These are phyloP conservation scores for Cylindrotheca fusiformis DNA, from an alignment of 108 stramenopile species.

Conservation along the genomic window DNA sequence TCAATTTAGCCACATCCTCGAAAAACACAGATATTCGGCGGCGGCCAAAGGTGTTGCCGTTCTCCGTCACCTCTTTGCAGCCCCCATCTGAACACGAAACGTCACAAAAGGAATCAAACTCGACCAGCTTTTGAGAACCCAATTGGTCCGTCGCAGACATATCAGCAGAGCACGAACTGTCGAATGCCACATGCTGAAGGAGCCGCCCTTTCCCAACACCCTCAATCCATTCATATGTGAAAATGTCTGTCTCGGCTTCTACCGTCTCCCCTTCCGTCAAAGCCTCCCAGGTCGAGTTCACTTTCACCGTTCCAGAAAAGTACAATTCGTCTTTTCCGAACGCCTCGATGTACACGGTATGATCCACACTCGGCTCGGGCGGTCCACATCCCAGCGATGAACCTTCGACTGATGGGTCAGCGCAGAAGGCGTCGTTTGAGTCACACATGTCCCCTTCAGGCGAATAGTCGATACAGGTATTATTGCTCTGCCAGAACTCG, in stretches of 20 bases:
- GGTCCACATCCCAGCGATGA: constrained; percentile 3
- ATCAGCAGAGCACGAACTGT: constrained; percentile 35
- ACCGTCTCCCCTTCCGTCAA: background rate
- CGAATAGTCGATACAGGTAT: constrained; percentile 8
- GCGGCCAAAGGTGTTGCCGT: background rate
- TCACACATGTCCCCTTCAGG: background rate
- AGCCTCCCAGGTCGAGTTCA: constrained; percentile 1
- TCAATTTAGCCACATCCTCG: background rate
- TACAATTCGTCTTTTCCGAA: constrained; percentile 3
- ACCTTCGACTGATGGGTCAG: background rate
- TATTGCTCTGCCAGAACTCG: constrained; percentile 4
- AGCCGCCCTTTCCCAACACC: background rate
- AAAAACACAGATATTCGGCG: background rate
- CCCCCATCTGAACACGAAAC: background rate
- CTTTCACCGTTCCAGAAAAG: constrained; percentile 8
- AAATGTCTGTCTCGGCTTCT: constrained; percentile 11
- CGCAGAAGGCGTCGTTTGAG: background rate
- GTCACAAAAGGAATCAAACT: constrained; percentile 12
- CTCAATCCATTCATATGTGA: background rate
- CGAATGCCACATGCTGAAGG: constrained; percentile 17
- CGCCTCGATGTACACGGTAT: constrained; percentile 4
- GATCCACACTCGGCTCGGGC: background rate
- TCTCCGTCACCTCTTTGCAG: background rate
- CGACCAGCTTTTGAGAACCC: constrained; percentile 26
- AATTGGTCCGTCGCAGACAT: constrained; percentile 27